A percentile compares a stretch with the other conserved stretches of the same genome.
Conservation (phyloP, 768 basidiomycete genomes). For the Suillus subluteus region DNA sequence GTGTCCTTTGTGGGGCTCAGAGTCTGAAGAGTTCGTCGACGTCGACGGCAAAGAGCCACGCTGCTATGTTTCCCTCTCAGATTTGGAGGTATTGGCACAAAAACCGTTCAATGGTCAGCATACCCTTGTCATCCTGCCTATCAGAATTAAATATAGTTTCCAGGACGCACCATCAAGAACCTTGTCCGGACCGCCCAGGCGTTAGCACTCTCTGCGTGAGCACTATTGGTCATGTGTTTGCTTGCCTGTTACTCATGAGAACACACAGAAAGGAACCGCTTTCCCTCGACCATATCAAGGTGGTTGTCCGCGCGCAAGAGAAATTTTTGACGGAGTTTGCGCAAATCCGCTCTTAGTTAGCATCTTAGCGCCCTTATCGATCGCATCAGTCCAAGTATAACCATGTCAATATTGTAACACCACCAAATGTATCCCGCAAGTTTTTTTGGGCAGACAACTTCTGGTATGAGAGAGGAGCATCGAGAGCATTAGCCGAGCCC, state of each 20-base stretch:
- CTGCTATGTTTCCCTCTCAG: constrained; percentile 13
- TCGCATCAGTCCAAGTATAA: neutral
- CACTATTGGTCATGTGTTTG: neutral
- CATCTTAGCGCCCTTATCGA: neutral
- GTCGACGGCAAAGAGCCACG: constrained; percentile 13
- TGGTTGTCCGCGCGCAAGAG: constrained; percentile 28
- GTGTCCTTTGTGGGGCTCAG: constrained; percentile 12
- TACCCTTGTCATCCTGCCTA: neutral
- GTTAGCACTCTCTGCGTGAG: constrained; percentile 28
- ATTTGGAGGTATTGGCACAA: constrained; percentile 27
- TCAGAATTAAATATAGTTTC: neutral
- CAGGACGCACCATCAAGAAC: constrained; percentile 36
- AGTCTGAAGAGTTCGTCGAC: constrained; percentile 7
- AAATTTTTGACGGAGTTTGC: constrained; percentile 29
- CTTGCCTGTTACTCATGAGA: neutral
- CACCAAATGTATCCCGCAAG: constrained; percentile 2
- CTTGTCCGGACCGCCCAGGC: constrained; percentile 36
- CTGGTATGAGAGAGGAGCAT: neutral
- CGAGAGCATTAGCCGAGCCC: constrained; percentile 53
- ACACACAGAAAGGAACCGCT: constrained; percentile 17
- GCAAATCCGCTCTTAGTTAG: constrained; percentile 2
- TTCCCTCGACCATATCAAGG: constrained; percentile 25
- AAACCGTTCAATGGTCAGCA: constrained; percentile 32
- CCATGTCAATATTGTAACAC: constrained; percentile 7
- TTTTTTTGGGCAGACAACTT: neutral